Base-by-base conservation (phyloP, 2,329 filamentous ascomycete genomes). In the Clonostachys byssicola region DNA sequence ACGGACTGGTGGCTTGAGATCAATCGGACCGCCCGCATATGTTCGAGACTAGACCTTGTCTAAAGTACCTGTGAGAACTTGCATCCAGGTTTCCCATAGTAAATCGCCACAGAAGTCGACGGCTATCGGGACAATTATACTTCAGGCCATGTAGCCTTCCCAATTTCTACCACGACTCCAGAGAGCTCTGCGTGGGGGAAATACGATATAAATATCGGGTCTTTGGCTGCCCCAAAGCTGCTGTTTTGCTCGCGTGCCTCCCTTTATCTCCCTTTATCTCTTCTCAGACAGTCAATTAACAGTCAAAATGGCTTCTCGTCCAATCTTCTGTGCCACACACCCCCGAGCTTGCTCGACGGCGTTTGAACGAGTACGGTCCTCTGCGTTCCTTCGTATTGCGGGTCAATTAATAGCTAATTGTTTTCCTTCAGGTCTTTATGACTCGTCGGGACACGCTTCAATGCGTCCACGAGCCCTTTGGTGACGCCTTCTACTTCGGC, bases 281-380 rank as follows among this genome's bases (percentile, higher is more conserved):
- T 34, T 16, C 16, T 35, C 20, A 51, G 43, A 49, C 52, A 51
- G 10, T 30, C 23, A 53, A 55, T 54, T 58, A 74, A 54, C 55
- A 30, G 23, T 30, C 23, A 30, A 30, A 10, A 92, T 91, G 87
- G 83, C 86, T 56, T 58, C 59, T 47, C 64, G 78, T 72, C 65
- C 94, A 38, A 89, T 97, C 66, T 97, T 97, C 66, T 85, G 94
- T 60, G 90, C 86, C 49, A 97, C 94, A 59, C 92, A 97, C 70
- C 94, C 94, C 35, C 80, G 94, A 68, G 90, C 92, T 54, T 96
- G 92, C 74, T 96, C 92, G 48, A 97, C 94, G 43, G 94, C 94
- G 33, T 99, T 97, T 72, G 94, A 99, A 75, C 80, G 92, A 68
- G 92, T 95, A 76, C 62, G 78, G 71, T 49, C 35, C 23, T 30